Percentiles rank a stretch among this genome's conserved stretches.
Evolutionary conservation across 208 protist genomes (phyloP).

Genomic region (Leptomonas seymouri): DNA sequence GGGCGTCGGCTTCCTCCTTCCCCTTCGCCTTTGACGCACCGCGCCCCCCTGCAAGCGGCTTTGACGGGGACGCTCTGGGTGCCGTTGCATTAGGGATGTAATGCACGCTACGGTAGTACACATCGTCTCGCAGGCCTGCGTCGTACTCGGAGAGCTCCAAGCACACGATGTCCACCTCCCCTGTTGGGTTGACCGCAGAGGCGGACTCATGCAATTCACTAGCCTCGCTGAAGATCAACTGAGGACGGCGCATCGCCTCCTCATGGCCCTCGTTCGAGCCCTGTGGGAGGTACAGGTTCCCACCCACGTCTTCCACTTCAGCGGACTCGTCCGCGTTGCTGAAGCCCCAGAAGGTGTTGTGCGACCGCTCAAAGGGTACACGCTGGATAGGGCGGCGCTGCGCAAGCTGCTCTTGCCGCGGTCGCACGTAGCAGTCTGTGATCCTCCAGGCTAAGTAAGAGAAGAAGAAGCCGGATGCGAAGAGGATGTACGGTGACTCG

Average conservation of each 20-base stretch:
- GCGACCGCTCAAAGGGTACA: constrained; percentile 65
- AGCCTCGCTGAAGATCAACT: constrained; percentile 69
- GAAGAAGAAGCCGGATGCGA: constrained; percentile 53
- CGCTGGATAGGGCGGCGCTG: constrained; percentile 47
- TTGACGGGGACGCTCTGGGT: neutral
- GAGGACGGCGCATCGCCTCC: constrained; percentile 69
- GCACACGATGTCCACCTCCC: constrained; percentile 62
- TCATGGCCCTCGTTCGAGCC: constrained; percentile 45
- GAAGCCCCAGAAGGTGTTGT: constrained; percentile 86
- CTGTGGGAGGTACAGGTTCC: constrained; percentile 40
- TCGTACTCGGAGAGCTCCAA: constrained; percentile 89
- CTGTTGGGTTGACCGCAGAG: constrained; percentile 32
- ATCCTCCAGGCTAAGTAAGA: constrained; percentile 65
- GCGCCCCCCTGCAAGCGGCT: neutral
- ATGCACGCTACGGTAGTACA: constrained; percentile 88
- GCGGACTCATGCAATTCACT: constrained; percentile 57
- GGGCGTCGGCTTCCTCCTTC: neutral
- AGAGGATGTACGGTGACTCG: constrained; percentile 67
- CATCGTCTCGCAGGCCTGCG: constrained; percentile 60
- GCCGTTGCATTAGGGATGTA: constrained; percentile 47
- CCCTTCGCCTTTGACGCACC: neutral
- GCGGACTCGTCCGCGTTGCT: constrained; percentile 7
- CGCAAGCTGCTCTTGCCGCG: constrained; percentile 50
- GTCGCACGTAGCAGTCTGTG: constrained; percentile 54
- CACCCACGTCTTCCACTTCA: constrained; percentile 22